Conservation (phyloP, 768 basidiomycete species). For the Cystofilobasidium macerans region DNA sequence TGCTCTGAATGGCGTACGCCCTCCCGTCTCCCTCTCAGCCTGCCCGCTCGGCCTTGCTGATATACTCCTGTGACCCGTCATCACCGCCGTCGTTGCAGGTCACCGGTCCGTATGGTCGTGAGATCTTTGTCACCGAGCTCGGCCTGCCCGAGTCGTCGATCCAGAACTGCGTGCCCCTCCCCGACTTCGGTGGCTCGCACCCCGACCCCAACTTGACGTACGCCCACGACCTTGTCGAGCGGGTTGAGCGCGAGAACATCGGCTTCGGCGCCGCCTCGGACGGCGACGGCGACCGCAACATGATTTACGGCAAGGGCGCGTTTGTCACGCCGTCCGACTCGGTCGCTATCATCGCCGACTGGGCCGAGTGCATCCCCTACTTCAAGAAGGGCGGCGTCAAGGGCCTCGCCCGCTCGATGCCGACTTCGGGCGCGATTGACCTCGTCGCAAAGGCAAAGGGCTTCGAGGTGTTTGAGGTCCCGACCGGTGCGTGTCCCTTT, state of each 20-base stretch:
- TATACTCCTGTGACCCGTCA: too few species aligned
- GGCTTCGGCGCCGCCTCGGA: constrained; percentile 93
- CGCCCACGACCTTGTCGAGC: constrained; percentile 84
- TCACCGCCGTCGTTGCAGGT: constrained; percentile 35
- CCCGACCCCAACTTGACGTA: constrained; percentile 98
- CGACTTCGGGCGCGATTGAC: constrained; percentile 92
- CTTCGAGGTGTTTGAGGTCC: constrained; percentile 86
- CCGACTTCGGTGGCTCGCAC: constrained; percentile 95
- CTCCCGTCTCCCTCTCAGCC: background rate
- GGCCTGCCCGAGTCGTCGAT: constrained; percentile 67
- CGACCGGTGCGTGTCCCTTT: constrained; percentile 61
- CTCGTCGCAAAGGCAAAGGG: constrained; percentile 89
- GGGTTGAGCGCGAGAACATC: constrained; percentile 73
- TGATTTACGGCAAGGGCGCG: constrained; percentile 97
- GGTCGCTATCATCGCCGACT: constrained; percentile 96
- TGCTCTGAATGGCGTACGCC: constrained; percentile 68
- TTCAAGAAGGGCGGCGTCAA: constrained; percentile 60
- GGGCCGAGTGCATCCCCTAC: constrained; percentile 49
- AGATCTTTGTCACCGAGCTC: constrained; percentile 71
- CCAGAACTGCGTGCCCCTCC: constrained; percentile 82
- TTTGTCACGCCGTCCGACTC: constrained; percentile 98
- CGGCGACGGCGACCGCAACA: constrained; percentile 96
- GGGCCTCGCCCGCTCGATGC: constrained; percentile 94
- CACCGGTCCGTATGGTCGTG: constrained; percentile 87
- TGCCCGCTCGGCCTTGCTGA: too few species aligned